phyloP scores from a whole-genome alignment of 1,284 basidiomycete genomes.

The Trichosporon ovoides region DNA sequence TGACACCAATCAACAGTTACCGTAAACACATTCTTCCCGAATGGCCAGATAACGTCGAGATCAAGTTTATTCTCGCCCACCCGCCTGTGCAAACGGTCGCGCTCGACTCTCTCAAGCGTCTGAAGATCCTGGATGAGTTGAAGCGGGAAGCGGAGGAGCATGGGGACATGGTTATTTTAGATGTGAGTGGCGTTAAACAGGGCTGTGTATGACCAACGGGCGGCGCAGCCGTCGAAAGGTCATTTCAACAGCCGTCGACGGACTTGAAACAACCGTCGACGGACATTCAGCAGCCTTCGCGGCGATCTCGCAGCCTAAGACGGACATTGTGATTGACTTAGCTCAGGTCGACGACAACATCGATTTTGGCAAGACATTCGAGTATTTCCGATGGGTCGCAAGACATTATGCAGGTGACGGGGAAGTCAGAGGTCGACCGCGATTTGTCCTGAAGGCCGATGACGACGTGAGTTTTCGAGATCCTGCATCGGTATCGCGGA shows the following conservation, averaged over 20 bases:
- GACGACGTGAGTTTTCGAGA: conserved; percentile 45
- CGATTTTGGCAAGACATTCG: conserved; percentile 49
- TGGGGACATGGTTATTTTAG: conserved; percentile 47
- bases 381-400: conserved; percentile 49
- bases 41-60: conserved; percentile 42
- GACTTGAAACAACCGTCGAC: too few species aligned
- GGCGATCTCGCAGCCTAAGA: too few species aligned
- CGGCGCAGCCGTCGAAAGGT: too few species aligned
- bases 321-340: neutral
- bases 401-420: conserved; percentile 39
- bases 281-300: too few species aligned
- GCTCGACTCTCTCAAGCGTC: neutral
- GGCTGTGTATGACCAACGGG: neutral
- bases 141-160: conserved; percentile 38
- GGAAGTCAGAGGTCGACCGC: conserved; percentile 42
- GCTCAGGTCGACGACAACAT: conserved; percentile 48
- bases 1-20: conserved; percentile 27
- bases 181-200: conserved; percentile 24
- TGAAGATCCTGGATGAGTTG: conserved; percentile 15
- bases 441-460: conserved; percentile 50
- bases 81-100: conserved; percentile 18
- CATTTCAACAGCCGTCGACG: too few species aligned
- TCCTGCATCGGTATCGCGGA: neutral
- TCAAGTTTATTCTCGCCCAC: conserved; percentile 48
- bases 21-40: conserved; percentile 41